Conservation (phyloP, 164 flowering plant genomes). For the Akebia trifoliata region DNA sequence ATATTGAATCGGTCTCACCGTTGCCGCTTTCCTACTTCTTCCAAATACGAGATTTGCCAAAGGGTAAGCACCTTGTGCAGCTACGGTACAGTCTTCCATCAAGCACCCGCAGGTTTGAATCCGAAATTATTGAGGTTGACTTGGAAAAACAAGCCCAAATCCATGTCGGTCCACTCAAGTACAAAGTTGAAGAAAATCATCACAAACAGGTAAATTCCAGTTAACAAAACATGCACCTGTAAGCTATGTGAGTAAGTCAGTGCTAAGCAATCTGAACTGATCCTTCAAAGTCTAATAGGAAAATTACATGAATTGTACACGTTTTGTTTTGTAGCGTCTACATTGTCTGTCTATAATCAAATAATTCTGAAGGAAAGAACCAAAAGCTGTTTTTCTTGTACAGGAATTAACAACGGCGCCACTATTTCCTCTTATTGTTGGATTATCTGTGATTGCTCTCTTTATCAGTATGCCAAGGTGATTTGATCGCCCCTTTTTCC, state of each 20-base stretch:
- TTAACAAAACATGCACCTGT: neutral
- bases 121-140: slow-evolving; percentile 81
- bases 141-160: slow-evolving; percentile 61
- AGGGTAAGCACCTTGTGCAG: slow-evolving; percentile 68
- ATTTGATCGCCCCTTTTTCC: neutral
- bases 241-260: neutral
- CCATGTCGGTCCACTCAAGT: slow-evolving; percentile 83
- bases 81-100: slow-evolving; percentile 54
- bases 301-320: no score
- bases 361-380: neutral
- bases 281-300: no score
- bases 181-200: slow-evolving; percentile 53
- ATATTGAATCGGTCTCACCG: slow-evolving; percentile 59
- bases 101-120: slow-evolving; percentile 54
- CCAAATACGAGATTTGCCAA: slow-evolving; percentile 76
- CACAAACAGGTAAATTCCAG: slow-evolving; percentile 64
- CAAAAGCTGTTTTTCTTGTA: slow-evolving; percentile 3
- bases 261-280: no score
- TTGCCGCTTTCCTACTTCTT: slow-evolving; percentile 85
- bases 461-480: slow-evolving; percentile 89
- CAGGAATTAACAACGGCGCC: slow-evolving; percentile 95
- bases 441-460: slow-evolving; percentile 64
- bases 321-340: neutral
- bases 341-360: neutral
- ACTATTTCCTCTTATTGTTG: slow-evolving; percentile 72